Evolutionary conservation across 2,329 filamentous ascomycete species (phyloP).

Genomic region (Plectosphaerella sp.): DNA sequence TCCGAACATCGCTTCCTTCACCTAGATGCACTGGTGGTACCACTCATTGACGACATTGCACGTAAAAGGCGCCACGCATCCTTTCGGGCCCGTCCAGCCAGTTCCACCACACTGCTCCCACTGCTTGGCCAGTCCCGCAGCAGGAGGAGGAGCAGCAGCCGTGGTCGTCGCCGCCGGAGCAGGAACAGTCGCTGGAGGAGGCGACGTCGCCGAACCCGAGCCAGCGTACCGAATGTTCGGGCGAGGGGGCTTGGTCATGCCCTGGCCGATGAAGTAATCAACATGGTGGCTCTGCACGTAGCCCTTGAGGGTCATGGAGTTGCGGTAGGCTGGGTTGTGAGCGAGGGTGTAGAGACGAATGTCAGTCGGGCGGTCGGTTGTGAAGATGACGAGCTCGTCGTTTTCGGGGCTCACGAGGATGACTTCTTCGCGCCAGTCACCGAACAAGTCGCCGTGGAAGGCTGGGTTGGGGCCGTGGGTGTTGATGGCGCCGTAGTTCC

Average conservation of each 20-base stretch:
- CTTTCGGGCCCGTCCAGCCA: conserved; percentile 28
- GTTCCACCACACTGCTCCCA: conserved; percentile 33
- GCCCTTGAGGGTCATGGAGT: conserved; percentile 17
- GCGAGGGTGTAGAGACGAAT: conserved; percentile 16
- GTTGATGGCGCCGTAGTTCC: conserved; percentile 5
- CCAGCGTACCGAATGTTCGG: conserved; percentile 8
- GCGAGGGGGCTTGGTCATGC: conserved; percentile 10
- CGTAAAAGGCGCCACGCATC: conserved; percentile 26
- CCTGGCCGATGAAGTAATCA: conserved; percentile 15
- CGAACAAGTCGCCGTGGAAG: conserved; percentile 14
- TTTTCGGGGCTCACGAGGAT: conserved; percentile 10
- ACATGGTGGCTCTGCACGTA: conserved; percentile 17
- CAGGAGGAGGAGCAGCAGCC: conserved; percentile 1
- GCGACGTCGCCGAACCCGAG: too few species aligned
- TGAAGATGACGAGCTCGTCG: conserved; percentile 16
- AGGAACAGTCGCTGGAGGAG: conserved; percentile 4
- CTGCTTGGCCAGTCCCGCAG: conserved; percentile 16
- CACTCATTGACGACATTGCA: conserved; percentile 33
- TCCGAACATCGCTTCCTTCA: background rate
- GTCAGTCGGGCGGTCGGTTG: conserved; percentile 12
- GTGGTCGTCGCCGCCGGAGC: background rate
- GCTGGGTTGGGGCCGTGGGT: conserved; percentile 7
- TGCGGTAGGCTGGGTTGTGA: conserved; percentile 19
- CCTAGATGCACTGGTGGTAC: conserved; percentile 36
- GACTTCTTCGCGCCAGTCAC: conserved; percentile 18